Evolutionary conservation across 2,329 filamentous ascomycete species (phyloP), one percentile per base, ranked within the genome.

Genomic region (Phialophora tarda): DNA sequence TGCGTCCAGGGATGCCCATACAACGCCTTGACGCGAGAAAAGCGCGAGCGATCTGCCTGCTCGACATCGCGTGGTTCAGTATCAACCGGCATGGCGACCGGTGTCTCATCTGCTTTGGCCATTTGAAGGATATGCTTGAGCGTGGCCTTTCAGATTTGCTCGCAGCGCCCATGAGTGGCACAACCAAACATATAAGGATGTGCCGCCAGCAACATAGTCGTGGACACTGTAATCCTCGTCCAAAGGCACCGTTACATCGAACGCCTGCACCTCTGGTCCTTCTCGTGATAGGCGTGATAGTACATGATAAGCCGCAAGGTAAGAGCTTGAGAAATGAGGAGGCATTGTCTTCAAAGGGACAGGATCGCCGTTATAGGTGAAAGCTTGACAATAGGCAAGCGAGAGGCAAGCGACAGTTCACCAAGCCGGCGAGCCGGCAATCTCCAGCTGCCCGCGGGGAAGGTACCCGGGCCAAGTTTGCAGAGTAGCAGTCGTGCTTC

Each of bases 1-100:
- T 84, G 82, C 50, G 80, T 79, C 82, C 81, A 84, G 14, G 79
- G 78, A 67, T 82, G 74, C 6, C 78, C 75, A 69, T 81, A 82
- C 59, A 81, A 54, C 3, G 64, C 23, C 44, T 50, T 59, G 44
- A 63, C 55, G 21, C 30, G 48, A 6, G 56, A 54, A 48, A 59
- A 32, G 26, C 30, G 32, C 23, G 62, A 64, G 24, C 34, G 14
- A 32, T 53, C n/a, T 17, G n/a, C 62, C 24, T 34, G 54, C 54
- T 60, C 62, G 26, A 60, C 34, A 34, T 64, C 57, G n/a, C 23
- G n/a, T 21, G 41, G 62, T 23, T 54, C 12, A 17, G 34, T 7
- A 14, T 64, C 55, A 34, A 54, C 48, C n/a, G 62, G 47, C 48
- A 54, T 44, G 3, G 24, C n/a, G 23, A 48, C 44, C 21, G 41